phyloP scores from a whole-genome alignment of 805 yeast species.

The Candida ulmi region DNA sequence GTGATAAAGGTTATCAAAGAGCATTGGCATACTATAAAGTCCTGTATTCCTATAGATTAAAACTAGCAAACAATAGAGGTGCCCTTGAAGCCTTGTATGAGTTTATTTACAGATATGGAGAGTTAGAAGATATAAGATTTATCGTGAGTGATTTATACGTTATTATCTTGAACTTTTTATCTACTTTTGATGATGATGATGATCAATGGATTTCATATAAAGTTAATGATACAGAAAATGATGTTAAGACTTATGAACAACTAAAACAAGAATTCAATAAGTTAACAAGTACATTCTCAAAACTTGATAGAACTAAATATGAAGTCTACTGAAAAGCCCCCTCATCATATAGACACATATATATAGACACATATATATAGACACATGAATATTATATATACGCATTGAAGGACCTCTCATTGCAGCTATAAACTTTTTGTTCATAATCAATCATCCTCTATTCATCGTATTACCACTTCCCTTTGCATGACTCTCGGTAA shows the following conservation, averaged over 20 bases:
- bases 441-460: constrained; percentile 48
- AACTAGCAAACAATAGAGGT: constrained; percentile 46
- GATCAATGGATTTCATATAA: constrained; percentile 37
- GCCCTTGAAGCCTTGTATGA: constrained; percentile 38
- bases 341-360: too few relatives aligned
- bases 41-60: constrained; percentile 44
- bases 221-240: constrained; percentile 14
- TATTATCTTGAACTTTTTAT: constrained; percentile 33
- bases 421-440: too few relatives aligned
- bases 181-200: constrained; percentile 27
- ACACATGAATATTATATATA: too few relatives aligned
- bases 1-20: constrained; percentile 22
- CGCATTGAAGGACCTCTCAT: too few relatives aligned
- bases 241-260: constrained; percentile 15
- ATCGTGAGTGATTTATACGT: constrained; percentile 31
- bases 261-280: constrained; percentile 10
- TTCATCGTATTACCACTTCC: constrained; percentile 89
- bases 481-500: constrained; percentile 75
- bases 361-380: too few relatives aligned
- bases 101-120: constrained; percentile 26
- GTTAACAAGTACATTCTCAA: background rate
- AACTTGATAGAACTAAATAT: background rate
- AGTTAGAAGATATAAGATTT: constrained; percentile 2
- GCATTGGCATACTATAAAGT: constrained; percentile 42
- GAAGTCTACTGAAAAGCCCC: background rate